A percentile compares a stretch with the other conserved stretches of the same genome.
Evolutionary conservation across 306 rosid genomes (phyloP).

Genomic region (Corylus heterophylla): DNA sequence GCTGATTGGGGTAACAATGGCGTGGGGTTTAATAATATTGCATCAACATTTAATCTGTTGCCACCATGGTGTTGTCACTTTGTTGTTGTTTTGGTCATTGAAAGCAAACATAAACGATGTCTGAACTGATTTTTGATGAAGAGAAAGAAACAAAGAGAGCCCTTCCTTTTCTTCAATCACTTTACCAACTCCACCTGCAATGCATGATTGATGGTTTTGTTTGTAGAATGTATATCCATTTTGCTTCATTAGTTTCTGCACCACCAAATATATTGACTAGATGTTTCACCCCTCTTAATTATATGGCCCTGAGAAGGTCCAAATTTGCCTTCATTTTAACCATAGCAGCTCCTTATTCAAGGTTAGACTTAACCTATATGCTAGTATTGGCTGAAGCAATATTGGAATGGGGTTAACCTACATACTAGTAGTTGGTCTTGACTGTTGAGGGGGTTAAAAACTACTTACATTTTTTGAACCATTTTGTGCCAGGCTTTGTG

Average conservation of each 20-base stretch:
- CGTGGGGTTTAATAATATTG: neutral
- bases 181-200: slow-evolving; percentile 24
- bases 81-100: neutral
- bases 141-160: slow-evolving; percentile 3
- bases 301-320: neutral
- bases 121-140: neutral
- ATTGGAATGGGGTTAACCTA: too few relatives aligned
- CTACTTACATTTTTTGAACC: too few relatives aligned
- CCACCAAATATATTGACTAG: slow-evolving; percentile 11
- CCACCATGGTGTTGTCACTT: neutral
- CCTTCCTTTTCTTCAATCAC: slow-evolving; percentile 22
- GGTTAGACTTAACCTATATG: too few relatives aligned
- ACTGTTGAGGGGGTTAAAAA: too few relatives aligned
- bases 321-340: neutral
- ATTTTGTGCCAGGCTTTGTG: too few relatives aligned
- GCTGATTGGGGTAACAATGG: neutral
- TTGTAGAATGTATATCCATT: neutral
- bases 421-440: too few relatives aligned
- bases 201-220: slow-evolving; percentile 29
- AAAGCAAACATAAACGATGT: neutral
- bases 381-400: too few relatives aligned
- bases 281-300: slow-evolving; percentile 5
- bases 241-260: slow-evolving; percentile 14
- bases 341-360: neutral
- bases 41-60: neutral